A percentile compares a stretch with the other conserved stretches of the same genome.
These are phyloP conservation scores for Sordariomycetes sp. DNA, from an alignment of 2,329 filamentous ascomycete species.

Conservation along the genomic window DNA sequence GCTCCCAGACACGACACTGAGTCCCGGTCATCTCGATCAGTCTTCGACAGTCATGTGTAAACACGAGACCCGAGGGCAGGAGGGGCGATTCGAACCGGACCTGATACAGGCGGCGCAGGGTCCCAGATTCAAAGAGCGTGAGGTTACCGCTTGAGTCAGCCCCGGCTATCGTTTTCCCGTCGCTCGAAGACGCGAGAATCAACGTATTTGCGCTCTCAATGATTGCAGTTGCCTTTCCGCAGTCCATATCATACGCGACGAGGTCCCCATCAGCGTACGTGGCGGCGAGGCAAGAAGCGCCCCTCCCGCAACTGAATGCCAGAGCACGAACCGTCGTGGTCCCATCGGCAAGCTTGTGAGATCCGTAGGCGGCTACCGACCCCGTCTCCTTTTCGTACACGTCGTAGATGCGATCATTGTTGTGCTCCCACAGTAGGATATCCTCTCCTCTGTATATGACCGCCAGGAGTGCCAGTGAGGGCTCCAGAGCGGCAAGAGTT, in stretches of 20 bases:
- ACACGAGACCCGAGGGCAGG: background rate
- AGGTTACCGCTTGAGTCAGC: background rate
- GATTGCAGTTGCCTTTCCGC: background rate
- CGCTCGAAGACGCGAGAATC: background rate
- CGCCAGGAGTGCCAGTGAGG: background rate
- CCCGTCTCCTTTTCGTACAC: background rate
- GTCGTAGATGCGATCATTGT: background rate
- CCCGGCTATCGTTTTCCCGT: background rate
- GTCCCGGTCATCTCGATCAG: background rate
- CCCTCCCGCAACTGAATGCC: background rate
- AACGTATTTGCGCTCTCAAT: background rate
- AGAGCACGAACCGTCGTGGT: background rate
- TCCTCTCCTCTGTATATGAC: background rate
- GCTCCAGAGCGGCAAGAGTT: background rate
- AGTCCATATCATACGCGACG: background rate
- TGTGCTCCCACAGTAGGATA: background rate
- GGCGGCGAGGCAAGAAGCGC: background rate
- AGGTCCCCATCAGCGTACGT: background rate
- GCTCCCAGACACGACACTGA: background rate
- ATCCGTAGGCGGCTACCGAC: background rate
- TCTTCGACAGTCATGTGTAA: background rate
- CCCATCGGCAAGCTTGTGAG: background rate
- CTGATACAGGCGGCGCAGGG: background rate
- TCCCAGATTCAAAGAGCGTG: background rate
- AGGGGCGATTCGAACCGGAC: background rate